A percentile compares a stretch with the other conserved stretches of the same genome.
Evolutionary conservation across 2,329 filamentous ascomycete genomes (phyloP).

Genomic region (Cadophora malorum): DNA sequence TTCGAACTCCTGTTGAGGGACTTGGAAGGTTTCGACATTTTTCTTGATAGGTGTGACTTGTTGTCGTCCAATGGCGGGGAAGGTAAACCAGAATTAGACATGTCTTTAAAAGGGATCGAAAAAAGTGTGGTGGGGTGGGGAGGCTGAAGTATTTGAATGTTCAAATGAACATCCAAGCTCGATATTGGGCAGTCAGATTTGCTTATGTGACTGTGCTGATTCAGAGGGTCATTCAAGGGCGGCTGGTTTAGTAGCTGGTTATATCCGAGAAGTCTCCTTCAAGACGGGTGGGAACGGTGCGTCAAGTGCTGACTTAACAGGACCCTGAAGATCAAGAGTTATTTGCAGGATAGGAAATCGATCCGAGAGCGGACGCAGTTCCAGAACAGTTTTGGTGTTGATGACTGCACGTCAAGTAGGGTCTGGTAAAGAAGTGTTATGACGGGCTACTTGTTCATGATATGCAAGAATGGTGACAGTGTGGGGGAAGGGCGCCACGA

Average conservation of each 20-base stretch:
- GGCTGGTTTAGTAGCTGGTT: conserved; percentile 32
- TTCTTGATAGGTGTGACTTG: conserved; percentile 32
- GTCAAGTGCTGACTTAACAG: conserved; percentile 27
- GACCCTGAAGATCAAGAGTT: conserved; percentile 20
- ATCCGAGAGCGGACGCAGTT: conserved; percentile 19
- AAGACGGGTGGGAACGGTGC: conserved; percentile 24
- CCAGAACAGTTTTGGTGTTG: conserved; percentile 9
- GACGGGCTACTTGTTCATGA: conserved; percentile 7
- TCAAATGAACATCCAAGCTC: conserved; percentile 19
- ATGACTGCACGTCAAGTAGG: conserved; percentile 9
- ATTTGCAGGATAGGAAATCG: conserved; percentile 11
- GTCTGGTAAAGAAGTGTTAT: neutral
- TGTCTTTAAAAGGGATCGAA: conserved; percentile 13
- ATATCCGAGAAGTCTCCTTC: conserved; percentile 34
- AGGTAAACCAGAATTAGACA: conserved; percentile 32
- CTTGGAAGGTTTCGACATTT: conserved; percentile 36
- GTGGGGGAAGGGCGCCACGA: neutral
- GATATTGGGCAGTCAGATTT: conserved; percentile 23
- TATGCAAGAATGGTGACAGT: neutral
- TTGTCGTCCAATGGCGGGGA: conserved; percentile 36
- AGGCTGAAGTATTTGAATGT: conserved; percentile 14
- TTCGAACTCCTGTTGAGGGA: conserved; percentile 33
- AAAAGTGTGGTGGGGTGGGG: conserved; percentile 20
- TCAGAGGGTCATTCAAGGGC: conserved; percentile 29
- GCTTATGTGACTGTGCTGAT: conserved; percentile 37